Evolutionary conservation across 306 rosid genomes (phyloP), one percentile per base, ranked within the genome.

Genomic region (Castanospermum australe): DNA sequence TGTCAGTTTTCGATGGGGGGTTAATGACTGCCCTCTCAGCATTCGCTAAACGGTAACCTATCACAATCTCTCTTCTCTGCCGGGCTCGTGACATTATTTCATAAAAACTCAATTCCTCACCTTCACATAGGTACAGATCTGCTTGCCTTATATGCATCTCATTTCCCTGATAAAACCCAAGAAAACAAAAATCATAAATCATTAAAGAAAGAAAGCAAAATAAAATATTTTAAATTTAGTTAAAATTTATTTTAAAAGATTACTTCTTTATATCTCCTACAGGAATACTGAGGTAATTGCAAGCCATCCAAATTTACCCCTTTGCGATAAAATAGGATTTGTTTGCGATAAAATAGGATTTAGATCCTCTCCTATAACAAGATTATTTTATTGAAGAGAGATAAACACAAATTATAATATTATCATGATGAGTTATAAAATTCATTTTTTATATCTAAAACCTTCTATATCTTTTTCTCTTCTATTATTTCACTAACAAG

Each of bases 111-210:
- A 93, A 73, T 33, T 91, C 93, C 87, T 91, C 93, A 9, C 93
- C 90, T 70, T 93, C 95, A 51, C 77, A 77, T 13, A 89, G 89
- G 83, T 88, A 93, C 2, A 91, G 72, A 88, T 93, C 95, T 57
- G 95, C 95, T 76, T 78, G 95, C 82, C 95, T 90, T 82, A 91
- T 91, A 52, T 93, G 97, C 89, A 93, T 78, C 88, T 91, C 97
- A 74, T 91, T 93, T 57, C 98, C 98, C 98, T 93, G 88, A 55
- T 54, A 41, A 75, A 55, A 56, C 8, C 2, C 24, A 36, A 73
- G 69, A 50, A 52, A 35, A 71, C 7, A 74, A 59, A 60, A 63
- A 1, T 55, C 38, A 51, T 78, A 14, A 73, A 44, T 39, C 28
- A 73, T 59, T 18, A 33, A 57, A 67, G 56, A 47, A 75, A 32